Conservation (phyloP, 805 yeast genomes). For the Cyberlindnera bimundalis region DNA sequence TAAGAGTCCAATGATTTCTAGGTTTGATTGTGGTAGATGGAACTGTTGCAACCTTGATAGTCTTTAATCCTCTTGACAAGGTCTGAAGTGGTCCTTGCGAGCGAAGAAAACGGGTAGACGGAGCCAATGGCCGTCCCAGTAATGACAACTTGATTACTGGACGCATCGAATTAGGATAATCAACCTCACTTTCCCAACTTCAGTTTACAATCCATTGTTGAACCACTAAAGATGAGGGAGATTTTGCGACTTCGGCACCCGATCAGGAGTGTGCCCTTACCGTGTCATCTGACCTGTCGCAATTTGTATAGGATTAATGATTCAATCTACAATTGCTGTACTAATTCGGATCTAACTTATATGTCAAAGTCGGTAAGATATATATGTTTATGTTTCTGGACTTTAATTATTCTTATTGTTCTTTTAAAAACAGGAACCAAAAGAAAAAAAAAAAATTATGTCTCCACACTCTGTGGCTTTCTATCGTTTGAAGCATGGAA, state of each 20-base stretch:
- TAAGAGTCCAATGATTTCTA: not conserved
- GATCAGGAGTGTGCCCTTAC: not conserved
- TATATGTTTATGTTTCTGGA: too few species aligned
- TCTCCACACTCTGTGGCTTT: too few species aligned
- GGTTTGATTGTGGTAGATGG: not conserved
- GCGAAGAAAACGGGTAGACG: not conserved
- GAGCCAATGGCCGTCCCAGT: conserved; percentile 1
- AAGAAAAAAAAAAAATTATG: too few species aligned
- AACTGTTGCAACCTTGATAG: not conserved
- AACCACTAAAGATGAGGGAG: not conserved
- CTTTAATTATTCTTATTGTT: too few species aligned
- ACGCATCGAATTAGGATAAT: not conserved
- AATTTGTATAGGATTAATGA: not conserved
- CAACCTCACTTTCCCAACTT: too few species aligned
- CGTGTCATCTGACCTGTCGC: conserved; percentile 6
- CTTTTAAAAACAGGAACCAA: too few species aligned
- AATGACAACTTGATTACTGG: not conserved
- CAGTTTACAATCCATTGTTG: too few species aligned
- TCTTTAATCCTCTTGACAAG: not conserved
- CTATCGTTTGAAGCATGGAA: too few species aligned
- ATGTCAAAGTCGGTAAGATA: too few species aligned
- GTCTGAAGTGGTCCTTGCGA: not conserved
- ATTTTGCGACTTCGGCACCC: conserved; percentile 8
- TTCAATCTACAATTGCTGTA: too few species aligned
- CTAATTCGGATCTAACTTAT: too few species aligned